Evolutionary conservation across 352 stramenopile species (phyloP).

Genomic region (Pythium pectinolyticum): DNA sequence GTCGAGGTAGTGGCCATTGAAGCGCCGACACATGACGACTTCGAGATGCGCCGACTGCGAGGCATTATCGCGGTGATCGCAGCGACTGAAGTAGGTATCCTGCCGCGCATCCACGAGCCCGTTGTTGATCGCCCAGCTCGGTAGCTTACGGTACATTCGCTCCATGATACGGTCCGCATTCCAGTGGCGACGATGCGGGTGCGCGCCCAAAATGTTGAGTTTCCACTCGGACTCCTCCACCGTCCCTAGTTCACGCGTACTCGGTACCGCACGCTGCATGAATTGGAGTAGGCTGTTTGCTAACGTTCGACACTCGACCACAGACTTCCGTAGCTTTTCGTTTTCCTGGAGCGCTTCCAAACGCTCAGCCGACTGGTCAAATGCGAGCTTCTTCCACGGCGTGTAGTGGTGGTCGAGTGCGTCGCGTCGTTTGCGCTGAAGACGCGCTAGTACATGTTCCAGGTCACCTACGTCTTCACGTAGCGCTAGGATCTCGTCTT

Average conservation of each 20-base stretch:
- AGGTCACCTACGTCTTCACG: constrained; percentile 2
- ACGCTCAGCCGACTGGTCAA: background rate
- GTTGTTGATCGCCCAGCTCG: constrained; percentile 18
- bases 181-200: constrained; percentile 11
- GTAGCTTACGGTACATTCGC: constrained; percentile 5
- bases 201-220: constrained; percentile 8
- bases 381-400: constrained; percentile 20
- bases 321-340: constrained; percentile 10
- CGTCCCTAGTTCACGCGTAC: background rate
- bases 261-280: background rate
- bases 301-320: constrained; percentile 14
- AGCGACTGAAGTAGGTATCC: constrained; percentile 6
- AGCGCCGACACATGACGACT: constrained; percentile 7
- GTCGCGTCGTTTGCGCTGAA: constrained; percentile 10
- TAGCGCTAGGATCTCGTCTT: constrained; percentile 15
- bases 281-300: constrained; percentile 3
- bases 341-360: constrained; percentile 17
- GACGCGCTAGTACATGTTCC: constrained; percentile 2
- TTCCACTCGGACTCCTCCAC: constrained; percentile 27
- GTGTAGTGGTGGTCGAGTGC: constrained; percentile 28
- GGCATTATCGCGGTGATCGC: background rate
- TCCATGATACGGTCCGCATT: constrained; percentile 28
- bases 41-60: constrained; percentile 14
- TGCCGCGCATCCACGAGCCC: constrained; percentile 4
- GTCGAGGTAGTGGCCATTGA: constrained; percentile 22